Percentiles rank a stretch among this genome's conserved stretches.
Conservation (phyloP, 2,329 filamentous ascomycete genomes). For the Talaromyces rugulosus region DNA sequence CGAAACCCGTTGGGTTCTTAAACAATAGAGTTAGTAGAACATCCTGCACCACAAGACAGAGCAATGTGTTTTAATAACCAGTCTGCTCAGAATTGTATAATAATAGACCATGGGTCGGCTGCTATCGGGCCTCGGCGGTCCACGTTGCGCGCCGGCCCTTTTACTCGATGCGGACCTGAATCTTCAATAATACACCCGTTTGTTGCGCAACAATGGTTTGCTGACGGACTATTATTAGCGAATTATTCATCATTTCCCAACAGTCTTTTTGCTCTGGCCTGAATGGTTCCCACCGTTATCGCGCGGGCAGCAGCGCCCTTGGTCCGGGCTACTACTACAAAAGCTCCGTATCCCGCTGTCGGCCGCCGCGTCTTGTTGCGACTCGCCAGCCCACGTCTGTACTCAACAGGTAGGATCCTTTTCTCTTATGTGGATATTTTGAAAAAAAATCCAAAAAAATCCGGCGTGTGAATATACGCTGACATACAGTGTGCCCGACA, state of each 20-base stretch:
- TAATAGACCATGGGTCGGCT: neutral
- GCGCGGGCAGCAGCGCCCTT: neutral
- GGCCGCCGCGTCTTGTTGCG: neutral
- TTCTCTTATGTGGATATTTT: neutral
- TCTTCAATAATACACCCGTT: neutral
- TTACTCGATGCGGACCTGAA: neutral
- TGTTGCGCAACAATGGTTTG: neutral
- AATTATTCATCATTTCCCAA: neutral
- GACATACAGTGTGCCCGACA: too few relatives aligned
- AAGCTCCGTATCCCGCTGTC: constrained; percentile 4
- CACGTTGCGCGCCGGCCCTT: neutral
- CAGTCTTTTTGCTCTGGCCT: neutral
- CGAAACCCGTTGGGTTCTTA: neutral
- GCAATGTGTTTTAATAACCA: neutral
- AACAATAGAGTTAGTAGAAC: neutral
- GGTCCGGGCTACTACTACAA: constrained; percentile 5
- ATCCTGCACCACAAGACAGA: neutral
- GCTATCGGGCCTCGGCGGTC: neutral
- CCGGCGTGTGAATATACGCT: too few relatives aligned
- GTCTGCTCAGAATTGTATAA: neutral
- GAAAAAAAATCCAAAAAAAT: too few relatives aligned
- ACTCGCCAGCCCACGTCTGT: neutral
- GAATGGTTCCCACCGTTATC: constrained; percentile 6
- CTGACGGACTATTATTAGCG: neutral
- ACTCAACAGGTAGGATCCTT: constrained; percentile 1